Evolutionary conservation across 257 asterid species (phyloP), one percentile per base, ranked within the genome.

Genomic region (Solanum dulcamara): DNA sequence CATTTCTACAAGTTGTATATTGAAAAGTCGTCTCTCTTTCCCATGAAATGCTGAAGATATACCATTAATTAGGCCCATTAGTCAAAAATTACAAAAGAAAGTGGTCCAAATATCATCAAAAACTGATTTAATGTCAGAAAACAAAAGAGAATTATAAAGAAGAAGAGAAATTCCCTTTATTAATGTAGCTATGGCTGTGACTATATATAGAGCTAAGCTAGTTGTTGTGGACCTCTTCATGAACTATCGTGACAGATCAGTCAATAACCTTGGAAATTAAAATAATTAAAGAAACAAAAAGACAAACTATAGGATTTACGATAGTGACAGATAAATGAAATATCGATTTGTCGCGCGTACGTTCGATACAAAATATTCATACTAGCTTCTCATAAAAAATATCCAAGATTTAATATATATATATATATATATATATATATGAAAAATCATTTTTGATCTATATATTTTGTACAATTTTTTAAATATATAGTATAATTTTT

Each of bases 51-150:
- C 46, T 74, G 85, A 32, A 86, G 85, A 82, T 62, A 55, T 60
- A 84, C 33, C 40, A 12, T 84, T 84, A 62, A 12, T 84, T 84
- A 62, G 84, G 66, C 83, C 87, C 80, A 2, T 24, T 26, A 44
- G 26, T 26, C 89, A 86, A 90, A 87, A 90, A 89, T 3, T 8
- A 80, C 86, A 85, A 35, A 83, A 46, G 8, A 24, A 75, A 59
- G 93, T 93, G 94, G 94, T 87, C 93, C 92, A 90, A 75, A 75
- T 84, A n/a, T 37, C 24, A 24, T 15, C 18, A 67, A 59, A 44
- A 44, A 14, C 14, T 42, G 37, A 75, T 26, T 68, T 68, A 44
- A 75, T 42, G 82, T 75, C 42, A 83, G 38, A 18, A 44, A 74
- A 38, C 28, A 55, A 13, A 75, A 51, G 32, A 57, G 37, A 80